phyloP scores from a whole-genome alignment of 208 protist species.

The Porcisia hertigi region DNA sequence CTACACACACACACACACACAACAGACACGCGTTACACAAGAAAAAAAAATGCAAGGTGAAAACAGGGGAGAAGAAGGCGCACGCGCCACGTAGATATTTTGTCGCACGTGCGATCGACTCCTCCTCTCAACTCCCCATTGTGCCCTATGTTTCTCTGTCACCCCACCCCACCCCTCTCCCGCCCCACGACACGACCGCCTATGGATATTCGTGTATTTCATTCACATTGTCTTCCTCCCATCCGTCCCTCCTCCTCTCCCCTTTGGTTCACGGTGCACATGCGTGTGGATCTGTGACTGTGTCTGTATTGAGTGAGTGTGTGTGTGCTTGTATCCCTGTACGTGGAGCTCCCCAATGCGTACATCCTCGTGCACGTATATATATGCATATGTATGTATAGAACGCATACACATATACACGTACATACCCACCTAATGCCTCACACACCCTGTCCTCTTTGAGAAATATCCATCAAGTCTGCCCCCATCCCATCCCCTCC shows the following conservation, averaged over 20 bases:
- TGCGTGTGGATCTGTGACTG: background rate
- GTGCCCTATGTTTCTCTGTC: background rate
- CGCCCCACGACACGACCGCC: background rate
- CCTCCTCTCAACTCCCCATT: background rate
- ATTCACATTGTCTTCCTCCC: background rate
- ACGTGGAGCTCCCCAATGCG: too few relatives aligned
- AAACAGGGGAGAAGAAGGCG: background rate
- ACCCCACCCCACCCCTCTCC: background rate
- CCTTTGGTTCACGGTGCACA: background rate
- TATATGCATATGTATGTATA: too few relatives aligned
- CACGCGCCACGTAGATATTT: background rate
- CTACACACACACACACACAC: too few relatives aligned
- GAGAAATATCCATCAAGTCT: background rate
- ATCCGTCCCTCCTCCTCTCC: background rate
- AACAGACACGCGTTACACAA: too few relatives aligned
- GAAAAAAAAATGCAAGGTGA: background rate
- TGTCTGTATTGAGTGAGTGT: too few relatives aligned
- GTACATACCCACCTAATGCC: background rate
- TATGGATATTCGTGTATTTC: background rate
- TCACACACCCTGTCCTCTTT: background rate
- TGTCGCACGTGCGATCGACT: background rate
- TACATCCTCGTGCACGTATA: too few relatives aligned
- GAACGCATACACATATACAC: background rate
- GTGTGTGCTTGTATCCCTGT: background rate
- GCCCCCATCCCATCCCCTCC: too few relatives aligned